phyloP scores from a whole-genome alignment of 208 protist species.

The Trypanosoma rangeli region DNA sequence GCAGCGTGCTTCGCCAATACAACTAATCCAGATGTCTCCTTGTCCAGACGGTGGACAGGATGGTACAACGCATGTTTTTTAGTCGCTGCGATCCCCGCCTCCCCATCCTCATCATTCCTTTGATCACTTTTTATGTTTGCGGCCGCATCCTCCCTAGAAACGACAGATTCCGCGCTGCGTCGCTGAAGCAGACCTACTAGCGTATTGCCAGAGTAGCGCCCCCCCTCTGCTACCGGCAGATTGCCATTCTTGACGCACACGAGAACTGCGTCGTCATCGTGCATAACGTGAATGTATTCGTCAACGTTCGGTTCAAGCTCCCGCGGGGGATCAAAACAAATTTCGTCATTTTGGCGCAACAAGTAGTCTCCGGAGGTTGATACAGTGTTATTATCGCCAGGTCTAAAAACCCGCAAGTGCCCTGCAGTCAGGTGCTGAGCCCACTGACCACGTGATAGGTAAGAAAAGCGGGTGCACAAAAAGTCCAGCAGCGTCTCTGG shows the following conservation, averaged over 20 bases:
- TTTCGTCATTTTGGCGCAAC: conserved; percentile 53
- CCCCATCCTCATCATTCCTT: background rate
- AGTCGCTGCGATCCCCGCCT: background rate
- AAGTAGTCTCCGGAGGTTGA: conserved; percentile 20
- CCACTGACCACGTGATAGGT: conserved; percentile 58
- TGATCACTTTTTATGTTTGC: conserved; percentile 1
- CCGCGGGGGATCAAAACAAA: conserved; percentile 68
- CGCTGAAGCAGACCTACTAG: conserved; percentile 53
- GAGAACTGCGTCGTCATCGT: conserved; percentile 54
- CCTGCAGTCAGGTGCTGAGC: conserved; percentile 43
- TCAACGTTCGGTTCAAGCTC: conserved; percentile 72
- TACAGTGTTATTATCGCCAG: background rate
- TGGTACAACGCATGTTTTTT: background rate
- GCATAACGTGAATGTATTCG: conserved; percentile 51
- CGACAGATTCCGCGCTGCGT: background rate
- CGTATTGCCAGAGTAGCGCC: conserved; percentile 82
- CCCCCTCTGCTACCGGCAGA: conserved; percentile 81
- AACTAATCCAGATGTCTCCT: conserved; percentile 85
- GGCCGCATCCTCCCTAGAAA: background rate
- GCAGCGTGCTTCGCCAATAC: conserved; percentile 43
- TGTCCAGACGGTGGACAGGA: conserved; percentile 84
- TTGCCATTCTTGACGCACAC: conserved; percentile 79
- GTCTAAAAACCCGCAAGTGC: conserved; percentile 35
- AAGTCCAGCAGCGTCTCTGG: conserved; percentile 48
- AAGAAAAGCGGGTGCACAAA: conserved; percentile 53